These are phyloP conservation scores for Candida vaughaniae DNA, from an alignment of 805 yeast species.

Conservation along the genomic window DNA sequence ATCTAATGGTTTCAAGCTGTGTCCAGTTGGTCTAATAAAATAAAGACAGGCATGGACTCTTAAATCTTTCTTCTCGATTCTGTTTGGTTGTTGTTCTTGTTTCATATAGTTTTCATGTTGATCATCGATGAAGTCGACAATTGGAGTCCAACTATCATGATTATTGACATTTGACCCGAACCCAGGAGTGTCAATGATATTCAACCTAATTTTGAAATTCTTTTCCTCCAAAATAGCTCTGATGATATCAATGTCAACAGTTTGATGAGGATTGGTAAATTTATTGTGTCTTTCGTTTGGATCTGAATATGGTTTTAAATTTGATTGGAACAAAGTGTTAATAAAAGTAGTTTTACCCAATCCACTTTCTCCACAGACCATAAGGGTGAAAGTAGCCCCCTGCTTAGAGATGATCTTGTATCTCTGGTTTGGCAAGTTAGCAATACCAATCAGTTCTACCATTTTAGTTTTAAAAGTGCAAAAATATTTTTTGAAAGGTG, in stretches of 20 bases:
- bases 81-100: conserved; percentile 88
- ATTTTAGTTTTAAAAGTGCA: conserved; percentile 16
- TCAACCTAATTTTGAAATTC: conserved; percentile 72
- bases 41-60: conserved; percentile 90
- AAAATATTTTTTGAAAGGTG: neutral
- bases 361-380: conserved; percentile 87
- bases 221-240: conserved; percentile 84
- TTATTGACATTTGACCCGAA: conserved; percentile 91
- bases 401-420: conserved; percentile 72
- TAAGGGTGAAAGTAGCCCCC: conserved; percentile 75
- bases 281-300: conserved; percentile 56
- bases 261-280: conserved; percentile 54
- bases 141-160: conserved; percentile 81
- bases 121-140: conserved; percentile 85
- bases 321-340: conserved; percentile 79
- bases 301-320: conserved; percentile 59
- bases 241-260: conserved; percentile 75
- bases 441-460: conserved; percentile 66
- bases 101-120: conserved; percentile 87
- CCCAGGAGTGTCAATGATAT: conserved; percentile 90
- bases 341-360: conserved; percentile 90
- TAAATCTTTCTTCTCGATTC: conserved; percentile 66
- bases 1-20: conserved; percentile 82
- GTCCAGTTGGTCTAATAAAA: conserved; percentile 90
- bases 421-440: conserved; percentile 75